A percentile compares a stretch with the other conserved stretches of the same genome.
phyloP scores from a whole-genome alignment of 2,329 filamentous ascomycete genomes.

The Fusarium brevicatenulatum region DNA sequence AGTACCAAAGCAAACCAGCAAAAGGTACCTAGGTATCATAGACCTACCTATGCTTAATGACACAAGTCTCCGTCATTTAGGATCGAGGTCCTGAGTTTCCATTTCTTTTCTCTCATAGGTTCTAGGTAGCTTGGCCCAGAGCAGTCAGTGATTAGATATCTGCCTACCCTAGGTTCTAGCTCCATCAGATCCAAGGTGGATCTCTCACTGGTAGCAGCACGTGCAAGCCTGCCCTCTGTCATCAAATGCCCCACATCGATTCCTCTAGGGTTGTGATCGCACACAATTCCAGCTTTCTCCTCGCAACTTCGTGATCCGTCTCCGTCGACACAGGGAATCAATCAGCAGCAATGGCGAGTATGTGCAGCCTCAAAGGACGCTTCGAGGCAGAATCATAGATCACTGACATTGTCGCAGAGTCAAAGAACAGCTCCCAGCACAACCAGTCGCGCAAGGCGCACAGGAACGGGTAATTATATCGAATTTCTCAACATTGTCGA shows the following conservation, averaged over 20 bases:
- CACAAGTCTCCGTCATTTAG: neutral
- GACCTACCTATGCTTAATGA: neutral
- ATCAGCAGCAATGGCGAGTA: slow-evolving; percentile 56
- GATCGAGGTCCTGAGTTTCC: neutral
- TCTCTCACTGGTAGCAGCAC: slow-evolving; percentile 5
- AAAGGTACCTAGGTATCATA: neutral
- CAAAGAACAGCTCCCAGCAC: slow-evolving; percentile 99
- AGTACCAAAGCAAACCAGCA: neutral
- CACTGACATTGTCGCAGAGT: slow-evolving; percentile 70
- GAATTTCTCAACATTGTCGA: neutral
- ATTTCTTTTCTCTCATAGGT: neutral
- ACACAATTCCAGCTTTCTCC: slow-evolving; percentile 46
- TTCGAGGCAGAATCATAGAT: neutral
- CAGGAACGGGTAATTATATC: slow-evolving; percentile 87
- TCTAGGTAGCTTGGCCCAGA: neutral
- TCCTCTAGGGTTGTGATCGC: slow-evolving; percentile 44
- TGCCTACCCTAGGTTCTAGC: neutral
- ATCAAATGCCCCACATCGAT: slow-evolving; percentile 25
- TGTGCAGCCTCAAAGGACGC: slow-evolving; percentile 34
- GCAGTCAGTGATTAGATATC: neutral
- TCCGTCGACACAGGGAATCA: slow-evolving; percentile 43
- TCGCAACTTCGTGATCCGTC: slow-evolving; percentile 44
- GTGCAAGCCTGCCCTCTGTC: slow-evolving; percentile 25
- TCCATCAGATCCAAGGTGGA: neutral
- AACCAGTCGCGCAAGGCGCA: slow-evolving; percentile 99